Conservation (phyloP, 495 filamentous ascomycete genomes). For the Penicillium canescens region DNA sequence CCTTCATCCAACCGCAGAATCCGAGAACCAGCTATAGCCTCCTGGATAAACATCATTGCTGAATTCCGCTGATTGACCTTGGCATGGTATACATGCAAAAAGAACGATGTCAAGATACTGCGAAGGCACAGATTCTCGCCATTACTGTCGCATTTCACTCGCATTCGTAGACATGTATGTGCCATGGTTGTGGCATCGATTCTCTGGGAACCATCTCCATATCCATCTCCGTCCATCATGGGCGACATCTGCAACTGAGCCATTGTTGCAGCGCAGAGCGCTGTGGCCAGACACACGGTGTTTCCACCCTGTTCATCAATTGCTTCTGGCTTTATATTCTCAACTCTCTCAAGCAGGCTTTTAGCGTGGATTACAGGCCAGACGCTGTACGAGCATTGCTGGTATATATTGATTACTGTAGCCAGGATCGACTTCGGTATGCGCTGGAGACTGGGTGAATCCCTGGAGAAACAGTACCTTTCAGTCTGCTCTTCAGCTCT, state of each 20-base stretch:
- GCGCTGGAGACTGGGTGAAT: neutral
- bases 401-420: slow-evolving; percentile 22
- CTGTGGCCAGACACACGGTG: slow-evolving; percentile 21
- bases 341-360: slow-evolving; percentile 15
- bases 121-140: slow-evolving; percentile 17
- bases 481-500: neutral
- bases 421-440: slow-evolving; percentile 15
- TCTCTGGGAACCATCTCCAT: neutral
- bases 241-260: slow-evolving; percentile 31
- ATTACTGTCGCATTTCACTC: slow-evolving; percentile 7
- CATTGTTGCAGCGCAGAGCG: slow-evolving; percentile 36
- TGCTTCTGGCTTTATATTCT: slow-evolving; percentile 11
- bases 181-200: slow-evolving; percentile 25
- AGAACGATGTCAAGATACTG: slow-evolving; percentile 29
- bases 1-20: slow-evolving; percentile 23
- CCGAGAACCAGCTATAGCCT: slow-evolving; percentile 26
- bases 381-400: slow-evolving; percentile 29
- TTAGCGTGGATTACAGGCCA: slow-evolving; percentile 33
- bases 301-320: slow-evolving; percentile 1
- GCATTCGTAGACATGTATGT: slow-evolving; percentile 22
- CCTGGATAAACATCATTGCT: slow-evolving; percentile 36
- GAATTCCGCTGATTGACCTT: slow-evolving; percentile 30
- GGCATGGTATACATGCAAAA: slow-evolving; percentile 37
- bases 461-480: neutral
- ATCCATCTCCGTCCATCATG: slow-evolving; percentile 1